Base-by-base conservation (phyloP, 2,329 filamentous ascomycete genomes). In the Trichoderma sp. region DNA sequence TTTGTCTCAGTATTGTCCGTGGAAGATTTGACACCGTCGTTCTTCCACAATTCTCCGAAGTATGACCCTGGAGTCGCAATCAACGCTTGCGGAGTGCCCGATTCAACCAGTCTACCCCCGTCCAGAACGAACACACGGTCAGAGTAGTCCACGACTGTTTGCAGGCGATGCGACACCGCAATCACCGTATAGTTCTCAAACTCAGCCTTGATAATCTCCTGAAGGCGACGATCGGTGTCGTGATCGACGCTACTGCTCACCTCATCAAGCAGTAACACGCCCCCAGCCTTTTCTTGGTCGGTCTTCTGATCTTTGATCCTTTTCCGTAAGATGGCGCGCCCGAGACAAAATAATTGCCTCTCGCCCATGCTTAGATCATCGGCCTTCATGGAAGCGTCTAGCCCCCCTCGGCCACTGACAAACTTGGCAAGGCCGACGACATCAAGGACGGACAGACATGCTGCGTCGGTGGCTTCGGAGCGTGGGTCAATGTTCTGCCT, bases 301-400 rank as follows among this genome's bases (percentile, higher is more conserved):
- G 23, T 7, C 3, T 62, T 50, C 36, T 12, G 36, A 47, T 50
- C 20, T 26, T 71, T 59, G 23, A 72, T 53, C 11, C 73, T 63
- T 8, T 77, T 73, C 5, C 85, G 79, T n/a, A 91, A 77, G 28
- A 91, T 81, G 88, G 88, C 89, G 3, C 89, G 80, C 2, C 86
- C 89, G 4, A 92, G 82, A 74, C 85, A 88, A 75, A 92, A 89
- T 1, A 92, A 82, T 76, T 92, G 90, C 71, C 84, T 84, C 77
- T 91, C 89, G 0, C 90, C 90, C 61, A 85, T 83, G 11, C 84
- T 86, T 6, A 89, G 79, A 65, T 81, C 79, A 8, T 85, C 81
- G 1, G 82, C 78, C n/a, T 39, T 39, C 34, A 39, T 39, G 34
- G 12, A 39, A 39, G 34, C 34, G 5, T 39, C 34, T 15, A 39